These are phyloP conservation scores for Didymella lethalis DNA, from an alignment of 2,329 filamentous ascomycete genomes.

Conservation along the genomic window DNA sequence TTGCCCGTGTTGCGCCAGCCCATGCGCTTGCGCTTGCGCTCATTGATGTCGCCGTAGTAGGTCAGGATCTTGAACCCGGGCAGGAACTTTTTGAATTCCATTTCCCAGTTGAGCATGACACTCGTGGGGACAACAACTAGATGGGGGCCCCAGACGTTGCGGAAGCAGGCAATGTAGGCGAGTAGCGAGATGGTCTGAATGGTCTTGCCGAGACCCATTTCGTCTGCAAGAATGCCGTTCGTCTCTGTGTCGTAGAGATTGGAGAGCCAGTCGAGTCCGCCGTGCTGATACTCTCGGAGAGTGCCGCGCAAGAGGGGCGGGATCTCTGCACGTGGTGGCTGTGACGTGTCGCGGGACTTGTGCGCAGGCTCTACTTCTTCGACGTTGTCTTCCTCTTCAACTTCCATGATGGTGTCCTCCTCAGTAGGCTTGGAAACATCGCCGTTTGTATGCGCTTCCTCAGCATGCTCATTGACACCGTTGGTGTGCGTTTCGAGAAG, in stretches of 20 bases:
- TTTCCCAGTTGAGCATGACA: conserved; percentile 99
- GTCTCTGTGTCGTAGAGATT: conserved; percentile 90
- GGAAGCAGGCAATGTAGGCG: conserved; percentile 88
- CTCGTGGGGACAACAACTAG: conserved; percentile 96
- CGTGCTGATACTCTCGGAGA: conserved; percentile 93
- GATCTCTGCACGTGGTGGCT: conserved; percentile 44
- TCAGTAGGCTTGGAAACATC: conserved; percentile 14
- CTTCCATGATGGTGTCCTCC: conserved; percentile 24
- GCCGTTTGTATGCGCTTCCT: background rate
- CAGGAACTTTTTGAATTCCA: conserved; percentile 99
- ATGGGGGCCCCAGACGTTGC: conserved; percentile 95
- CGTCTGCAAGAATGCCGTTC: conserved; percentile 95
- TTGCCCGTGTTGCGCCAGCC: conserved; percentile 90
- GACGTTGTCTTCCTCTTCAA: conserved; percentile 15
- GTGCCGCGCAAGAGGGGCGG: conserved; percentile 79
- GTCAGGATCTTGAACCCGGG: conserved; percentile 97
- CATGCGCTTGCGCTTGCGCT: conserved; percentile 86
- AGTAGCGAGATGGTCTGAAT: conserved; percentile 96
- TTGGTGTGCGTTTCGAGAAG: background rate
- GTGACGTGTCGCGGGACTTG: conserved; percentile 2
- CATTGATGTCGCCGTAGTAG: conserved; percentile 94
- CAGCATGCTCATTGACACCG: background rate
- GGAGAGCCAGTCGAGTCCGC: conserved; percentile 96
- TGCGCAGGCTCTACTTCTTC: conserved; percentile 14
- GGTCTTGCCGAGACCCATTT: conserved; percentile 98